Base-by-base conservation (phyloP, 495 filamentous ascomycete species). In the Neurospora hispaniola region DNA sequence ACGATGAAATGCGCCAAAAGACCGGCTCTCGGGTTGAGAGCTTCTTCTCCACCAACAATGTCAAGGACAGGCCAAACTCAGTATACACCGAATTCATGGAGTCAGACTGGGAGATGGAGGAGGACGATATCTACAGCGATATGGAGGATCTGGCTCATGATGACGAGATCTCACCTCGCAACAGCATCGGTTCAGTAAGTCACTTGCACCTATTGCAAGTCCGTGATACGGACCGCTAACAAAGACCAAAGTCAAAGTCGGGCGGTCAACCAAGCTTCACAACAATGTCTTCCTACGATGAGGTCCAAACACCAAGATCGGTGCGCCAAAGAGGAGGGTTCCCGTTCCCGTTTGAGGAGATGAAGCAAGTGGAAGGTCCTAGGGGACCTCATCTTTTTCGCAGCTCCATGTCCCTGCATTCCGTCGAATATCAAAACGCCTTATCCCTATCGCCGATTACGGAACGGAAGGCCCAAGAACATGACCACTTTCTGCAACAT, bases 311-410 rank as follows among this genome's bases (percentile, higher is more conserved):
- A 27, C 92, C 92, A 35, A 84, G 84, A 66, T 90, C 88, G 43
- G 84, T 83, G 71, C 79, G 78, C 62, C 80, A 80, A 77, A 79
- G 79, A 70, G 76, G 72, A 31, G 75, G 73, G 43, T 82, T 80
- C 68, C 73, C 76, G 4, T 82, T 81, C 46, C 77, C 54, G 23
- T 35, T 77, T 42, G 76, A 79, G 8, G 76, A 79, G 5, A 76
- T 83, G 71, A 91, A 89, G 77, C 84, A 89, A 43, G 90, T 94
- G 2, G 88, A 93, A 77, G 94, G 94, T 31, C 94, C 94, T 7
- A 86, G 84, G 74, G 94, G 94, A 5, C 94, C 94, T 4, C 94
- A 97, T 83, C 85, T 98, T n/a, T 98, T 98, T 82, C 88, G 93
- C 72, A 84, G 83, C 42, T 90, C 85, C 70, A 84, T 81, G 46